Base-by-base conservation (phyloP, 495 filamentous ascomycete species). In the Staphylotrichum tortipilum region DNA sequence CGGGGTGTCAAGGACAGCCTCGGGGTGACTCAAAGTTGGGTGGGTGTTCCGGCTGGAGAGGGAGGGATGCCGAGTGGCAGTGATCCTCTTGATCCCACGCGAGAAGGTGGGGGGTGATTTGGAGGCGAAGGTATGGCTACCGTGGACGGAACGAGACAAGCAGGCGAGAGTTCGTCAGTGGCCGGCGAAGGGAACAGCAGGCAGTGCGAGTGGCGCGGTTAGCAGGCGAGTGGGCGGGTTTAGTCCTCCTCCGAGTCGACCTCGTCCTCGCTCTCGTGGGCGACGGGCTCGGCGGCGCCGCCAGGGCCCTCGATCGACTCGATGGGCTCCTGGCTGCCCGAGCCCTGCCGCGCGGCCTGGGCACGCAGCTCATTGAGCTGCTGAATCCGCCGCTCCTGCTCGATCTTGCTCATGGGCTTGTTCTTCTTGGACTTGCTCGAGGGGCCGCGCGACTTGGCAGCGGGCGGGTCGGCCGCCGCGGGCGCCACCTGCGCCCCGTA, bases 351-450 rank as follows among this genome's bases (percentile, higher is more conserved):
- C 41, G 62, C 63, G 15, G 72, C 69, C 44, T 75, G 69, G 22
- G 72, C 71, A 39, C 71, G 64, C 3, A 81, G 69, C 58, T 78
- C 78, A 62, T 83, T 76, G 15, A 98, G 79, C 66, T 86, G 78
- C 44, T 81, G 78, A 62, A 98, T 94, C 56, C 84, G 85, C 8
- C 83, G 80, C 62, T 96, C 89, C 67, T 98, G 92, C 68, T 98
- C 91, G 18, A 69, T 73, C 66, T 89, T 91, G 72, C 85, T 91
- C 92, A 97, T 98, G 0, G 92, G 92, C 75, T 96, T 97, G 70
- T 98, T 95, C 77, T 98, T 98, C 74, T 94, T 95, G 14, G 84
- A 78, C 67, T 87, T 88, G 12, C 26, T 10, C 26, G 78, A 68
- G 19, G 67, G 61, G 52, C 72, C 76, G 22, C 72, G 76, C 18